Conservation (phyloP, 192 early-diverging fungal species). For the Coemansia sp. region DNA sequence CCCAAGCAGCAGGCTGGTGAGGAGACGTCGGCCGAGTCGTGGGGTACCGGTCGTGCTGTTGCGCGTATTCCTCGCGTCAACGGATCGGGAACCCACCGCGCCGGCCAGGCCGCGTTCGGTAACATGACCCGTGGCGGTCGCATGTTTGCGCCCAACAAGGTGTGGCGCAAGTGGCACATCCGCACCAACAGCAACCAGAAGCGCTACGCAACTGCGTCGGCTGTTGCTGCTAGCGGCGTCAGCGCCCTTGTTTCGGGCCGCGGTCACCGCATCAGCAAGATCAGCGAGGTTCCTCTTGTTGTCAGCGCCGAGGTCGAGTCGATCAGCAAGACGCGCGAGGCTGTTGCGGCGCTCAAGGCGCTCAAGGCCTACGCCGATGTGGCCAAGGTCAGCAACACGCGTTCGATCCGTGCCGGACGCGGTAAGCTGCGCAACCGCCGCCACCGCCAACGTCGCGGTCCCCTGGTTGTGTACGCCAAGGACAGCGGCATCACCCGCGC, state of each 20-base stretch:
- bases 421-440: constrained; percentile 97
- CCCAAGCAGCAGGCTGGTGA: constrained; percentile 96
- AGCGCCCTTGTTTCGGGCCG: constrained; percentile 91
- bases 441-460: constrained; percentile 94
- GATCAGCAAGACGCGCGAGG: constrained; percentile 90
- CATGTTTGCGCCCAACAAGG: constrained; percentile 99
- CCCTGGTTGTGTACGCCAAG: constrained; percentile 92
- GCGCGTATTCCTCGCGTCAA: constrained; percentile 99
- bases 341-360: constrained; percentile 85
- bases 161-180: constrained; percentile 99
- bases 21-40: constrained; percentile 97
- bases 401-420: constrained; percentile 94
- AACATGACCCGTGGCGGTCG: constrained; percentile 99
- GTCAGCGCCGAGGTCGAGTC: constrained; percentile 77
- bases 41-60: constrained; percentile 98
- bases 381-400: constrained; percentile 90
- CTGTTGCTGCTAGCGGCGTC: constrained; percentile 92
- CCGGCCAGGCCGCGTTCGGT: constrained; percentile 98
- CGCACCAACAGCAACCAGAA: constrained; percentile 99
- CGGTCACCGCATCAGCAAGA: constrained; percentile 92
- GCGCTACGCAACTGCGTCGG: constrained; percentile 95
- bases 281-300: constrained; percentile 94
- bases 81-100: constrained; percentile 94
- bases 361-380: constrained; percentile 94
- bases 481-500: constrained; percentile 92